Percentiles rank a stretch among this genome's conserved stretches.
phyloP scores from a whole-genome alignment of 352 stramenopile genomes.

The Hyaloperonospora arabidopsidis region DNA sequence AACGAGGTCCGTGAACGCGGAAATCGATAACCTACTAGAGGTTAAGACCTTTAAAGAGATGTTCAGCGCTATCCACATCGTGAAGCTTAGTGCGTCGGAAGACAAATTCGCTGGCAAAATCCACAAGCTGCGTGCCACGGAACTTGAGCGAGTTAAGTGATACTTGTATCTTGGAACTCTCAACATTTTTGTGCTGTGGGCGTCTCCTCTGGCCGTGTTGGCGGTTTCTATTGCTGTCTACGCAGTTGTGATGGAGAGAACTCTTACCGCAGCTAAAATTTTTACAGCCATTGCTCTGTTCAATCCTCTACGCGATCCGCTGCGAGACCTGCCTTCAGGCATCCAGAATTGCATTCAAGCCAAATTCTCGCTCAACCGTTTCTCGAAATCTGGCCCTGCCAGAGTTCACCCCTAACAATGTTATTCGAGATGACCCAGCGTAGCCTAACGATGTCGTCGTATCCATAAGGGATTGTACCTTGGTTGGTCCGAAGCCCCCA shows the following conservation, averaged over 20 bases:
- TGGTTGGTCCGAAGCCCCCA: conserved; percentile 20
- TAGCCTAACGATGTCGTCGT: conserved; percentile 15
- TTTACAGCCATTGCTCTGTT: conserved; percentile 51
- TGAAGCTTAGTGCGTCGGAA: conserved; percentile 93
- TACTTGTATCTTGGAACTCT: conserved; percentile 35
- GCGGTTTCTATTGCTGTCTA: conserved; percentile 42
- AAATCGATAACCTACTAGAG: too few species aligned
- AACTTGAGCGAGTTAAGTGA: conserved; percentile 68
- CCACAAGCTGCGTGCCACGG: conserved; percentile 49
- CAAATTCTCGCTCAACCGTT: conserved; percentile 26
- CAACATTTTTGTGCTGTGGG: conserved; percentile 54
- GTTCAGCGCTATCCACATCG: conserved; percentile 88
- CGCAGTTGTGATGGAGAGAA: conserved; percentile 28
- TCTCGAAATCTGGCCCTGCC: conserved; percentile 25
- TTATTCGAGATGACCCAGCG: conserved; percentile 7
- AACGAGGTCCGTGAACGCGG: too few species aligned
- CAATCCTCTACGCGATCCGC: conserved; percentile 30
- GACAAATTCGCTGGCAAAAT: conserved; percentile 75
- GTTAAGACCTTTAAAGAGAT: conserved; percentile 89
- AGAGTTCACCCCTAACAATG: conserved; percentile 21
- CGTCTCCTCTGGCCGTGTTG: conserved; percentile 35
- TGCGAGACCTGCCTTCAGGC: conserved; percentile 26
- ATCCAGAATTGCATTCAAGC: conserved; percentile 37
- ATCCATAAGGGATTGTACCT: conserved; percentile 26
- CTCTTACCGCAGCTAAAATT: conserved; percentile 42